Percentiles rank a stretch among this genome's conserved stretches.
Evolutionary conservation across 2,329 filamentous ascomycete species (phyloP).

Genomic region (Colletotrichum musicola): DNA sequence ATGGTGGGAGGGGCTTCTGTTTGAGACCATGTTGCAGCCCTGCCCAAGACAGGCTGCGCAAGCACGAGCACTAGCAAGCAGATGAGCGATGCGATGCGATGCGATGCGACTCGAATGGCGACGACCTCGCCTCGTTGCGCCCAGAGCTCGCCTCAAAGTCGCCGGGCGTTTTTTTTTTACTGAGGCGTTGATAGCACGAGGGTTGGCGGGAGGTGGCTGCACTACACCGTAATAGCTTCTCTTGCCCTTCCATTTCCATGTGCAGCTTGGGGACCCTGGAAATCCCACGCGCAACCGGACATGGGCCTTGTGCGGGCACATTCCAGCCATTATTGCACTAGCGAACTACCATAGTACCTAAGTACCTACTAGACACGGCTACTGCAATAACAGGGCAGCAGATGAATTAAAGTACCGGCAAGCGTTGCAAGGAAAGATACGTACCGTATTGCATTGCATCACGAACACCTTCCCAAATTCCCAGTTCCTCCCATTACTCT

Average conservation of each 20-base stretch:
- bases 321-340: not conserved
- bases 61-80: too few species aligned
- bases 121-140: too few species aligned
- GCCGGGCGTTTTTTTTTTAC: too few species aligned
- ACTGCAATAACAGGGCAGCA: not conserved
- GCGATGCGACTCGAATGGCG: too few species aligned
- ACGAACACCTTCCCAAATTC: not conserved
- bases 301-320: constrained; percentile 12
- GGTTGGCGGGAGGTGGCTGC: too few species aligned
- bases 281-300: constrained; percentile 11
- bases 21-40: constrained; percentile 37
- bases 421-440: not conserved
- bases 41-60: too few species aligned
- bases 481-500: not conserved
- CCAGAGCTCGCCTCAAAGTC: too few species aligned
- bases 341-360: not conserved
- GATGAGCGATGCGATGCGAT: too few species aligned
- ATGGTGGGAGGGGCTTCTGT: constrained; percentile 28
- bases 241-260: constrained; percentile 16
- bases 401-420: not conserved
- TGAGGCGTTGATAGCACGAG: too few species aligned
- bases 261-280: constrained; percentile 26
- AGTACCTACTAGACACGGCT: too few species aligned
- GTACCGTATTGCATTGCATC: constrained; percentile 11
- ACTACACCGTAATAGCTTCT: too few species aligned